These are phyloP conservation scores for Brasilioporus rufonigricans DNA, from an alignment of 768 basidiomycete species.

Conservation along the genomic window DNA sequence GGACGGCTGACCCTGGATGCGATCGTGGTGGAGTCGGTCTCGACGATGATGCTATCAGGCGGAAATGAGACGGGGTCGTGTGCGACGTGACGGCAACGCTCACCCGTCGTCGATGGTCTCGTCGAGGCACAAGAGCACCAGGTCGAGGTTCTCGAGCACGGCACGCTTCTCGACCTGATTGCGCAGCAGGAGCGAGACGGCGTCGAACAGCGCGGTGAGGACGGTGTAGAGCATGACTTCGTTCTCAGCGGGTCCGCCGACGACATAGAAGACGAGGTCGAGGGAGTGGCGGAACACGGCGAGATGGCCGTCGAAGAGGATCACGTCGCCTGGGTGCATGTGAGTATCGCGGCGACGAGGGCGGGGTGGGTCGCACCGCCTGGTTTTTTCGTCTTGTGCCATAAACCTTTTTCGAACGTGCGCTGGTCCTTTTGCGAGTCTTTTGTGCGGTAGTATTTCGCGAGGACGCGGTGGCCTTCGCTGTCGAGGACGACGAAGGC, in stretches of 20 bases:
- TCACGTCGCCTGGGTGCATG: conserved; percentile 74
- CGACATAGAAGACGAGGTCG: conserved; percentile 93
- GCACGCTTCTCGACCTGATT: conserved; percentile 95
- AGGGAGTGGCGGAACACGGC: conserved; percentile 92
- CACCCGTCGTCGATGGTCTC: conserved; percentile 99
- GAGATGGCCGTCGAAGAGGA: conserved; percentile 86
- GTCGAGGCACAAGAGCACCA: conserved; percentile 89
- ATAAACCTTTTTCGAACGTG: conserved; percentile 92
- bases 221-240: conserved; percentile 94
- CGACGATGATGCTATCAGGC: conserved; percentile 82
- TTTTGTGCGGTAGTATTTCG: conserved; percentile 91
- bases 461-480: conserved; percentile 93
- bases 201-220: conserved; percentile 81
- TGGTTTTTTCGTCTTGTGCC: conserved; percentile 92
- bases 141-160: conserved; percentile 90
- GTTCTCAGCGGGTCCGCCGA: conserved; percentile 86
- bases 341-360: background rate
- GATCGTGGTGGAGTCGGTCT: conserved; percentile 95
- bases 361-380: conserved; percentile 57
- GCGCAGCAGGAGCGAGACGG: conserved; percentile 78
- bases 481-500: conserved; percentile 91
- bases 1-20: conserved; percentile 92
- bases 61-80: conserved; percentile 9
- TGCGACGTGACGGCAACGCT: conserved; percentile 25
- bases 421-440: conserved; percentile 85